Conservation (phyloP, 768 basidiomycete species). For the Leccinellum albellum region DNA sequence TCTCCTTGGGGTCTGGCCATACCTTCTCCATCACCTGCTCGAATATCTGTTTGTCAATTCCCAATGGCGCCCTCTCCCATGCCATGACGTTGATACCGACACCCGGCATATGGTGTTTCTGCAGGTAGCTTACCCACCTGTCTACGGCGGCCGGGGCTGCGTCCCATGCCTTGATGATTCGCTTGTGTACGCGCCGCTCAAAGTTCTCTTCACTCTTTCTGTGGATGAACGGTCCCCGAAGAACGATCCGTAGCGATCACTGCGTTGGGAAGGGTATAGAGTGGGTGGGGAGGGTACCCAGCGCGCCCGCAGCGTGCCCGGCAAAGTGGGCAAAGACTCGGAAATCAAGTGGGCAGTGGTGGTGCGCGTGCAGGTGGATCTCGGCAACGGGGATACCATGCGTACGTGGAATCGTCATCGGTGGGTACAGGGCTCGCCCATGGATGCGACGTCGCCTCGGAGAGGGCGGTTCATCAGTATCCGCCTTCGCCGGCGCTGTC, state of each 20-base stretch:
- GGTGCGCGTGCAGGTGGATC: conserved; percentile 81
- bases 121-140: conserved; percentile 76
- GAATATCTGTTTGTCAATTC: conserved; percentile 43
- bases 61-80: conserved; percentile 65
- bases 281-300: conserved; percentile 74
- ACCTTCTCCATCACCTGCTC: conserved; percentile 35
- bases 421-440: conserved; percentile 52
- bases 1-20: conserved; percentile 31
- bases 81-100: conserved; percentile 82
- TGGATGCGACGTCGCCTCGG: conserved; percentile 46
- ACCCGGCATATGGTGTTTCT: conserved; percentile 72
- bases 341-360: conserved; percentile 63
- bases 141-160: conserved; percentile 77
- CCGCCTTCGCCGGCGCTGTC: conserved; percentile 1
- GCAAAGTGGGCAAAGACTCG: conserved; percentile 84
- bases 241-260: conserved; percentile 82
- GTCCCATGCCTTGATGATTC: conserved; percentile 89
- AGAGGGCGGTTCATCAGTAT: conserved; percentile 11
- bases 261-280: conserved; percentile 66
- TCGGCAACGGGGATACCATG: conserved; percentile 75
- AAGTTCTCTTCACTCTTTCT: conserved; percentile 98
- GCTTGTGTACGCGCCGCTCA: conserved; percentile 76
- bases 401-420: conserved; percentile 56
- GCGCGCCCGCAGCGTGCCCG: conserved; percentile 75
- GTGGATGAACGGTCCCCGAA: conserved; percentile 80